Evolutionary conservation across 2,329 filamentous ascomycete genomes (phyloP), one percentile per base, ranked within the genome.

Genomic region (Ophiostoma piceae): DNA sequence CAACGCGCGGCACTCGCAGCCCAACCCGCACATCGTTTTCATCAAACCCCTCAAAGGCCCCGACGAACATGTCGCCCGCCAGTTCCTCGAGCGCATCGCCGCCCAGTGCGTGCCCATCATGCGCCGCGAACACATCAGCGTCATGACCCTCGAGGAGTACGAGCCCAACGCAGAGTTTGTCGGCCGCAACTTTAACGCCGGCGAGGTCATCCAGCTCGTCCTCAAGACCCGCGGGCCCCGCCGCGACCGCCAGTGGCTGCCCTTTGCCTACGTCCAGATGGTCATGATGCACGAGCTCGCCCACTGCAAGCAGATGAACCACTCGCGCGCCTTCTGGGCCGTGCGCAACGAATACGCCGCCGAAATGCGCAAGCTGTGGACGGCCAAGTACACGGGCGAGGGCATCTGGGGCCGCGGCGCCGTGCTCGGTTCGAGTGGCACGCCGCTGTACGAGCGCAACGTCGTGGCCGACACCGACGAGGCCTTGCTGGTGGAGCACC

Each of bases 211-310:
- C 67, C 92, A 96, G 79, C 84, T 96, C 1, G 92, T 96, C 1
- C 84, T 96, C 35, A 90, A 89, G 74, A 87, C 90, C 0, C 84
- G 84, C 0, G 82, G 80, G 4, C 85, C 84, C 0, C 86, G 87
- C 35, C 84, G 81, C 71, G 39, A 14, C 6, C 65, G n/a, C n/a
- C 37, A 66, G 22, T 96, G 92, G 92, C 82, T 96, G 29, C 90
- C 91, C 0, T 93, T 95, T 76, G 83, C 87, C 72, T 92, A 93
- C 76, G 91, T 96, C 19, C 91, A 95, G 79, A 94, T 95, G 91
- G 92, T 96, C 74, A 96, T 96, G 92, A 94, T 96, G 87, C 92
- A 96, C 77, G 92, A 95, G 81, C 82, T 96, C 39, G 92, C 92
- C 2, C 92, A 96, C 78, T 94, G 91, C 83, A 90, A 92, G 78